phyloP scores from a whole-genome alignment of 495 filamentous ascomycete genomes.

The Pyrenopolyporus hunteri region DNA sequence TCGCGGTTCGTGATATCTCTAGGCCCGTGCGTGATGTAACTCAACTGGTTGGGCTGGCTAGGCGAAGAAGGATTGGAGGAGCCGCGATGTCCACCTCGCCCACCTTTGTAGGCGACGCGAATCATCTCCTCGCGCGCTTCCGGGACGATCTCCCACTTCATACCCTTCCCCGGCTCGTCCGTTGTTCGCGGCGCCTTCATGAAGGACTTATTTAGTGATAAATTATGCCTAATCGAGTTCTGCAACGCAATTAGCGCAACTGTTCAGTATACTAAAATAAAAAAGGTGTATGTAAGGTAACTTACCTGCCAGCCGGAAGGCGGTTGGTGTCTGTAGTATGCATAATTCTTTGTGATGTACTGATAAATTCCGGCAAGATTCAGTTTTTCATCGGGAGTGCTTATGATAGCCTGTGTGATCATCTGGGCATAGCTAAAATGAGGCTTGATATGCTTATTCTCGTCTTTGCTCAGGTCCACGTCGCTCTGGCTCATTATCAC shows the following conservation, averaged over 20 bases:
- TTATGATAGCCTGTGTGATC: conserved; percentile 93
- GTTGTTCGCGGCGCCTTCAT: conserved; percentile 88
- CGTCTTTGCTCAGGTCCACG: conserved; percentile 84
- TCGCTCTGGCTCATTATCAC: conserved; percentile 56
- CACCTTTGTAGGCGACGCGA: conserved; percentile 53
- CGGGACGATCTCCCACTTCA: conserved; percentile 93
- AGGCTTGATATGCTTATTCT: conserved; percentile 87
- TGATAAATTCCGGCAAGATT: conserved; percentile 89
- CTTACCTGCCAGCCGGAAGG: conserved; percentile 83
- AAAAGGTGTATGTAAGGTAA: conserved; percentile 10
- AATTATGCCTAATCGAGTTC: conserved; percentile 96
- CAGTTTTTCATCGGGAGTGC: conserved; percentile 80
- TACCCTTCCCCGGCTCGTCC: conserved; percentile 96
- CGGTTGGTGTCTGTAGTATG: conserved; percentile 84
- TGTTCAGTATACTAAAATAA: neutral
- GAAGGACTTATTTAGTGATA: conserved; percentile 92
- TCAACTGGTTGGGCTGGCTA: conserved; percentile 50
- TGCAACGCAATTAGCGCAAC: conserved; percentile 45
- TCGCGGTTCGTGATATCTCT: conserved; percentile 54
- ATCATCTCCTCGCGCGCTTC: conserved; percentile 77
- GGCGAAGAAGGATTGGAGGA: conserved; percentile 65
- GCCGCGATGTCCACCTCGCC: conserved; percentile 62
- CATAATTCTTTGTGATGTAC: conserved; percentile 86
- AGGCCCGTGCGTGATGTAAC: conserved; percentile 55
- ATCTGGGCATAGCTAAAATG: conserved; percentile 95